Evolutionary conservation across 208 protist genomes (phyloP), one percentile per base, ranked within the genome.

Genomic region (Leishmania guyanensis): DNA sequence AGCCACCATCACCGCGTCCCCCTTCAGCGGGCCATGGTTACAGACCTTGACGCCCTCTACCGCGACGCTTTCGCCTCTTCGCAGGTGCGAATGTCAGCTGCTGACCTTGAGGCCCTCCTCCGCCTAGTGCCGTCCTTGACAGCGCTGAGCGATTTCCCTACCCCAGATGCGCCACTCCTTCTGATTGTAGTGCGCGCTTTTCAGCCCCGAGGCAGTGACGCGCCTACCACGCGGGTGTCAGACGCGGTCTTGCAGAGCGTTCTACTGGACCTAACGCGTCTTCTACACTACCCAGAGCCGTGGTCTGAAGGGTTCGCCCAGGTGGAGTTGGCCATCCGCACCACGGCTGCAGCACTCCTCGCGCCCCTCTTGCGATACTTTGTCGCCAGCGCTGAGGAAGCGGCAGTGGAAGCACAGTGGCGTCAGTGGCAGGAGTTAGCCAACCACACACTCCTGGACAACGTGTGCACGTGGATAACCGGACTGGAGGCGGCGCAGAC

Each of bases 81-180:
- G 33, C 6, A 29, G 20, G 51, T 84, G 64, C 74, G 60, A 48
- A 20, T 86, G 56, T 56, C 83, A 33, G 54, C 14, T 22, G 71
- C 72, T 5, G 82, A 82, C 2, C 53, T 83, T 6, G 68, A 79
- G 68, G n/a, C 26, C 58, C 69, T 89, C 29, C 68, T 86, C 16
- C 39, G 74, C 2, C 76, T 89, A 29, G 72, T 86, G 71, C 82
- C 86, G 16, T 89, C 82, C 5, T 56, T 82, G 72, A 66, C 70
- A 10, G 85, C 76, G 62, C 82, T 89, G n/a, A 81, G 76, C 48
- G 58, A 66, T 0, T 43, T 72, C 20, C 69, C 81, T 17, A 83
- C 64, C 17, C 43, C 76, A 8, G 78, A 81, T 10, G 33, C 70
- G 33, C 77, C 78, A 48, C 75, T 88, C 39, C 60, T 85, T 17